Percentiles rank a stretch among this genome's conserved stretches.
phyloP scores from a whole-genome alignment of 2,329 filamentous ascomycete species.

The Plectosphaerella plurivora region DNA sequence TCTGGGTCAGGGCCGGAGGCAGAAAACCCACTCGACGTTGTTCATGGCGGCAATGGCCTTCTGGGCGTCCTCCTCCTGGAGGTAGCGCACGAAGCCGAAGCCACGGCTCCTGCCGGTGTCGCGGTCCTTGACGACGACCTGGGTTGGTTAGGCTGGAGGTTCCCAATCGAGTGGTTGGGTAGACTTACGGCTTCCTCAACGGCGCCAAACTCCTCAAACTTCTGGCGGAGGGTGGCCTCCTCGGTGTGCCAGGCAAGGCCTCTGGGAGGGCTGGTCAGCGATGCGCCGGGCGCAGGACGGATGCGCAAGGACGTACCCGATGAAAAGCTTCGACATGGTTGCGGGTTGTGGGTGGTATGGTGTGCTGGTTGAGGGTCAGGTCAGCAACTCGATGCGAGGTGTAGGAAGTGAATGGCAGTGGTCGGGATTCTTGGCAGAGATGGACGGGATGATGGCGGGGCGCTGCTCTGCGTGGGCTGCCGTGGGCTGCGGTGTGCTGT shows the following conservation, averaged over 20 bases:
- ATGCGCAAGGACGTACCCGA: conserved; percentile 62
- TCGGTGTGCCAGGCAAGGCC: conserved; percentile 99
- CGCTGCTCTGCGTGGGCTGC: background rate
- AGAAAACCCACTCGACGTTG: conserved; percentile 72
- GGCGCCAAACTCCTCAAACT: conserved; percentile 86
- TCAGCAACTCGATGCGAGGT: background rate
- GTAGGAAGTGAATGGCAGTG: background rate
- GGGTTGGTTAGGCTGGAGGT: background rate
- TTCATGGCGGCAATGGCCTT: conserved; percentile 76
- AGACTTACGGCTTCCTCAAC: conserved; percentile 91
- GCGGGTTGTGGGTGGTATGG: conserved; percentile 5
- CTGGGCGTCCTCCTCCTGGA: conserved; percentile 70
- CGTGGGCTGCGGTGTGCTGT: no score
- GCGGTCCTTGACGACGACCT: conserved; percentile 97
- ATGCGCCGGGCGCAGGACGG: conserved; percentile 4
- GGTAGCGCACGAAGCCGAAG: conserved; percentile 93
- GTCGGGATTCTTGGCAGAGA: background rate
- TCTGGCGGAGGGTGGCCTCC: conserved; percentile 77
- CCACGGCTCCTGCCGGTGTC: conserved; percentile 95
- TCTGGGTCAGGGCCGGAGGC: conserved; percentile 11
- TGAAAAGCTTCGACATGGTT: conserved; percentile 88
- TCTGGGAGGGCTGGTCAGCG: conserved; percentile 46
- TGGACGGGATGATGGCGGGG: background rate
- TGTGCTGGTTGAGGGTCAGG: background rate
- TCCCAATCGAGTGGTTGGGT: conserved; percentile 3